phyloP scores from a whole-genome alignment of 176 grass and related monocot genomes.

The Avena sativa region DNA sequence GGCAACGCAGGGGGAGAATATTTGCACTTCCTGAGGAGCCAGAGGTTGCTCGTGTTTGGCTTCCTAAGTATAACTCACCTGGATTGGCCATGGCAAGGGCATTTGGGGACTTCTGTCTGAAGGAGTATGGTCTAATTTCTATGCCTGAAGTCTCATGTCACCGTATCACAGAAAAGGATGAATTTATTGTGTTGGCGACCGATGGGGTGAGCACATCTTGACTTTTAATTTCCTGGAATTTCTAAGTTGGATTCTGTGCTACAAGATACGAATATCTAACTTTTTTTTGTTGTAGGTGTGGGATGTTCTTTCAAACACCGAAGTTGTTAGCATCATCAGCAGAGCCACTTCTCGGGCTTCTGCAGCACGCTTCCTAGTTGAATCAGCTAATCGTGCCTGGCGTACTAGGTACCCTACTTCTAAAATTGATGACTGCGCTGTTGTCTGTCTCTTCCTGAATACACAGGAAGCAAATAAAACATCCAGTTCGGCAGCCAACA shows the following conservation, averaged over 20 bases:
- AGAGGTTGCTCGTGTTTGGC: slow-evolving; percentile 81
- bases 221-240: not conserved
- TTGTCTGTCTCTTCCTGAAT: slow-evolving; percentile 81
- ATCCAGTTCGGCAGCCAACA: slow-evolving; percentile 38
- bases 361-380: slow-evolving; percentile 62
- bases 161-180: slow-evolving; percentile 62
- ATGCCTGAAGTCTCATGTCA: slow-evolving; percentile 73
- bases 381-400: slow-evolving; percentile 74
- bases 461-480: slow-evolving; percentile 40
- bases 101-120: slow-evolving; percentile 91
- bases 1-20: slow-evolving; percentile 73
- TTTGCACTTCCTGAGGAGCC: slow-evolving; percentile 92
- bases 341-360: slow-evolving; percentile 55
- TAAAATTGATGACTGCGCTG: slow-evolving; percentile 81
- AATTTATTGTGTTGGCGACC: slow-evolving; percentile 82
- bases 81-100: slow-evolving; percentile 94
- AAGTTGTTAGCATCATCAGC: slow-evolving; percentile 70
- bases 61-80: slow-evolving; percentile 78
- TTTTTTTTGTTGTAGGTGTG: slow-evolving; percentile 58
- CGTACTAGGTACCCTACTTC: slow-evolving; percentile 69
- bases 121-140: slow-evolving; percentile 89
- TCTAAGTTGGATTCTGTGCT: slow-evolving; percentile 17
- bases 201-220: slow-evolving; percentile 69
- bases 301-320: slow-evolving; percentile 83
- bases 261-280: not conserved